Percentiles rank a stretch among this genome's conserved stretches.
These are phyloP conservation scores for Trichoderma hamatum DNA, from an alignment of 2,329 filamentous ascomycete genomes.

Conservation along the genomic window DNA sequence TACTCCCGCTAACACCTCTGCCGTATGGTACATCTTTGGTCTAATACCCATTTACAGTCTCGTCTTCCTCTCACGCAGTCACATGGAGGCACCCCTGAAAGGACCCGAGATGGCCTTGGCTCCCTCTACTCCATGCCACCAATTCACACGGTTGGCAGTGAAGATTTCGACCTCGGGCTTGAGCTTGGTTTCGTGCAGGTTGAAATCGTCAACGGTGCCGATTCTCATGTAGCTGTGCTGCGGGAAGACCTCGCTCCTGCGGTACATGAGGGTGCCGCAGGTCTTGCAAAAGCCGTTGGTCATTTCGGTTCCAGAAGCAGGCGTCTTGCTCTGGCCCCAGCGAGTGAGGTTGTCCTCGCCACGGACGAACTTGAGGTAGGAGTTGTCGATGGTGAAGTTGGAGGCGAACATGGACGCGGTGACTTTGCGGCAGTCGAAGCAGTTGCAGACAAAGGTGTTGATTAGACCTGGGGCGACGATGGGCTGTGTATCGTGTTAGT, in stretches of 20 bases:
- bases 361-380: constrained; percentile 4
- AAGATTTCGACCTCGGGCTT: background rate
- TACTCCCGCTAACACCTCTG: background rate
- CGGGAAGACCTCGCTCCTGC: constrained; percentile 1
- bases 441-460: constrained; percentile 23
- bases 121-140: constrained; percentile 20
- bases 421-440: constrained; percentile 21
- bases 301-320: background rate
- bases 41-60: background rate
- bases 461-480: constrained; percentile 9
- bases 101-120: background rate
- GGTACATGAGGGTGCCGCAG: constrained; percentile 23
- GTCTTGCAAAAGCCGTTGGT: constrained; percentile 17
- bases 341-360: constrained; percentile 7
- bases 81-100: background rate
- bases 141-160: background rate
- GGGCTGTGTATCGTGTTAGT: background rate
- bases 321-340: constrained; percentile 15
- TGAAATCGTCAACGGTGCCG: constrained; percentile 21
- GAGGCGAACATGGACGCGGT: constrained; percentile 23
- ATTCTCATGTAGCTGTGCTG: constrained; percentile 14
- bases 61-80: background rate
- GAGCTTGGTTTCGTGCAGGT: constrained; percentile 14
- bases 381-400: constrained; percentile 22
- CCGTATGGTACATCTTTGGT: background rate